Base-by-base conservation (phyloP, 495 filamentous ascomycete genomes). In the Lophium mytilinum region DNA sequence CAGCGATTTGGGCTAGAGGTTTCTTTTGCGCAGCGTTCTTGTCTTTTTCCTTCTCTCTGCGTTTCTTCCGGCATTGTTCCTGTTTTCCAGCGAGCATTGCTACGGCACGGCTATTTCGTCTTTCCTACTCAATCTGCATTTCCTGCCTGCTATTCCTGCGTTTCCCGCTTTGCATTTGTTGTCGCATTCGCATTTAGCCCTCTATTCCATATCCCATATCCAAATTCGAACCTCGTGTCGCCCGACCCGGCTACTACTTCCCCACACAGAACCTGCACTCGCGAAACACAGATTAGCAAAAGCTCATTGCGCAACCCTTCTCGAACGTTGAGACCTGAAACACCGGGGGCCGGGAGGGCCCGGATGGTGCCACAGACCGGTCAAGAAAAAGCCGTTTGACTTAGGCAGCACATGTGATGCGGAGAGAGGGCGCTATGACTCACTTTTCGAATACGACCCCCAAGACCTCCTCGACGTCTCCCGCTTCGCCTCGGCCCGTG, bases 381-480 rank as follows among this genome's bases (percentile, higher is more conserved):
- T 19, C 12, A 15, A 19, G 3, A 18, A 33, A 57, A 21, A 48
- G 24, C 9, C 37, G 53, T 56, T 52, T 47, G 34, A 49, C 2
- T 1, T 24, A 37, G 9, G 35, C 19, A 48, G 30, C 51, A 41
- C 24, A 39, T 40, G 19, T 30, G 17, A 33, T 40, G 52, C n/a
- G 37, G 50, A 18, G 39, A 33, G 49, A 21, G 9, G 19, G 34
- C 35, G 37, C 17, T 42, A 46, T 2, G 21, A 75, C 77, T 66
- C 67, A 93, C 87, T 95, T 97, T 70, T 99, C 92, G 73, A 99
- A 97, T 1, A 99, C 90, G 39, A 97, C 92, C 1, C 94, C 94
- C 56, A 99, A 72, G 1, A 97, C 90, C 65, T 97, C 93, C 71
- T 99, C 92, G 34, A 99, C 89, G 78, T 99, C 93, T 1, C 89